These are phyloP conservation scores for Cinchona pubescens DNA, from an alignment of 257 asterid genomes.

Conservation along the genomic window DNA sequence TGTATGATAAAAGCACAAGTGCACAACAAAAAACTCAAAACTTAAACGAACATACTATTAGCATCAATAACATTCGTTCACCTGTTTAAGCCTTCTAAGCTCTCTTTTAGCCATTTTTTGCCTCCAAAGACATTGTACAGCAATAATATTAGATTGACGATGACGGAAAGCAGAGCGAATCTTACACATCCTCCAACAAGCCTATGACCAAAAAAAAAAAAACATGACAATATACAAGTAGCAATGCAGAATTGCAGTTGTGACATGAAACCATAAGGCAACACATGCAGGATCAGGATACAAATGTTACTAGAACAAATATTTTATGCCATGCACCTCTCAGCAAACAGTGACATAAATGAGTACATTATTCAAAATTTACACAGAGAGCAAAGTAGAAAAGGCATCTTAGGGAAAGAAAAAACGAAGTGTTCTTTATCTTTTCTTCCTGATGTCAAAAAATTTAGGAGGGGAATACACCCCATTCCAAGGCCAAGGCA, in stretches of 20 bases:
- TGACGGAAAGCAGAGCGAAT: conserved; percentile 59
- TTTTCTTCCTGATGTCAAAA: too few relatives aligned
- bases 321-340: not conserved
- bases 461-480: too few relatives aligned
- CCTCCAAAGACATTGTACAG: conserved; percentile 96
- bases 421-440: too few relatives aligned
- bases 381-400: not conserved
- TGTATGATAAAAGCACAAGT: not conserved
- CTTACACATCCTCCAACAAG: conserved; percentile 87
- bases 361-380: not conserved
- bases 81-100: conserved; percentile 87
- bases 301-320: not conserved
- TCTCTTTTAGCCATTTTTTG: conserved; percentile 85
- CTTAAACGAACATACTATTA: not conserved
- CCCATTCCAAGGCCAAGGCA: too few relatives aligned
- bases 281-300: not conserved
- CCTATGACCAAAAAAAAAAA: conserved; percentile 44
- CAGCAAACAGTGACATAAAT: not conserved
- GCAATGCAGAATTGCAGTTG: not conserved
- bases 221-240: not conserved
- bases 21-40: not conserved
- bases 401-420: not conserved
- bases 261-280: not conserved
- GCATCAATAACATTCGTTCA: conserved; percentile 23
- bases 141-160: conserved; percentile 73